Conservation (phyloP, 2,329 filamentous ascomycete genomes). For the Cercospora sojina region DNA sequence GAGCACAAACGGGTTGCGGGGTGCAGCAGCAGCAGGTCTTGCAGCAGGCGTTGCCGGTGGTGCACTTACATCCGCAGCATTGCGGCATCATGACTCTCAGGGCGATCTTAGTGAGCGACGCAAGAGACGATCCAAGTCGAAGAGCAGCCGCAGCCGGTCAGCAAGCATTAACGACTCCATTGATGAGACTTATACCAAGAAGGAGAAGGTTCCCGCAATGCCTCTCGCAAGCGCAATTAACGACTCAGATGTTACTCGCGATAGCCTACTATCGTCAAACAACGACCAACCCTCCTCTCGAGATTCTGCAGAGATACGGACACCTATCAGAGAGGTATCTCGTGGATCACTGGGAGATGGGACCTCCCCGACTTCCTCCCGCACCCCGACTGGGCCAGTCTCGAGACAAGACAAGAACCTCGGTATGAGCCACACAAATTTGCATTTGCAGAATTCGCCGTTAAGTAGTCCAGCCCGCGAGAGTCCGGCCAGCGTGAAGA, state of each 20-base stretch:
- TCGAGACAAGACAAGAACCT: constrained; percentile 54
- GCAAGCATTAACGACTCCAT: constrained; percentile 55
- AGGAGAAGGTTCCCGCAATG: constrained; percentile 67
- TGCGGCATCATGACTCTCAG: constrained; percentile 65
- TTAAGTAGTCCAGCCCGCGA: constrained; percentile 44
- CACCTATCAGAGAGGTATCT: constrained; percentile 61
- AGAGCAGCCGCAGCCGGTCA: constrained; percentile 53
- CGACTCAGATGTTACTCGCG: constrained; percentile 81
- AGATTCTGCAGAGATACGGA: constrained; percentile 57
- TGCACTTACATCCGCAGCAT: constrained; percentile 60
- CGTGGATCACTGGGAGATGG: constrained; percentile 56
- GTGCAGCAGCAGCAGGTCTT: constrained; percentile 55
- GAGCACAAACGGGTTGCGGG: constrained; percentile 45
- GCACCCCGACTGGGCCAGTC: constrained; percentile 62
- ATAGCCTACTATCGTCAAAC: constrained; percentile 80
- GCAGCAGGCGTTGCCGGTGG: constrained; percentile 55
- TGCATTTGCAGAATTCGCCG: constrained; percentile 23
- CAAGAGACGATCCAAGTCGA: constrained; percentile 49
- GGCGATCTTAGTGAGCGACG: constrained; percentile 51
- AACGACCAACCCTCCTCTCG: constrained; percentile 71
- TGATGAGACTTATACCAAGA: constrained; percentile 50
- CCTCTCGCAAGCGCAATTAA: constrained; percentile 84
- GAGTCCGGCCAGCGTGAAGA: constrained; percentile 25
- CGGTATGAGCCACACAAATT: constrained; percentile 60
- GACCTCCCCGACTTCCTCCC: constrained; percentile 58